phyloP scores from a whole-genome alignment of 495 filamentous ascomycete genomes.

The Lentithecium fluviatile region DNA sequence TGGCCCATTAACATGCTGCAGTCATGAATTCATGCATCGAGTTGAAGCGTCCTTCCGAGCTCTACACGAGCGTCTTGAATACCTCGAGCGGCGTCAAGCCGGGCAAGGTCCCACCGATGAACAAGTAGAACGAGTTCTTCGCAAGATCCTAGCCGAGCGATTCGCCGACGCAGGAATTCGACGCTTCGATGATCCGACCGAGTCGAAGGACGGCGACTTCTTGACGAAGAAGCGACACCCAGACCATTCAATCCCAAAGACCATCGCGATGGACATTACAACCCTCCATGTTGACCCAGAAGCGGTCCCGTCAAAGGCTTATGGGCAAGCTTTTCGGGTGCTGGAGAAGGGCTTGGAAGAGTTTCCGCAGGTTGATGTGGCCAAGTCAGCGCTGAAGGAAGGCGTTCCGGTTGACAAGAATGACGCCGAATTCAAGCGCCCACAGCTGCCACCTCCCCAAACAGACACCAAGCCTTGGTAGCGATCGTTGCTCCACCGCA shows the following conservation, averaged over 20 bases:
- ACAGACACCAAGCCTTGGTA: no score
- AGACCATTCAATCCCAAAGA: background rate
- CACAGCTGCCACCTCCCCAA: no score
- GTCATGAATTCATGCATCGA: conserved; percentile 20
- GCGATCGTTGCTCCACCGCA: no score
- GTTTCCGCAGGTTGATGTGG: conserved; percentile 15
- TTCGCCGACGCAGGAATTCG: conserved; percentile 7
- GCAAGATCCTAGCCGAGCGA: conserved; percentile 23
- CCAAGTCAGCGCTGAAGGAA: no score
- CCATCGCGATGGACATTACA: conserved; percentile 14
- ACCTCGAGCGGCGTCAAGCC: conserved; percentile 22
- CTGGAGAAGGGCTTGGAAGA: conserved; percentile 3
- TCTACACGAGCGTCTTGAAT: conserved; percentile 18
- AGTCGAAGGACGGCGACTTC: conserved; percentile 3
- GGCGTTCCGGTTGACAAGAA: no score
- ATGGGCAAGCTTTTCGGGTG: conserved; percentile 12
- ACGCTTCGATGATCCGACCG: conserved; percentile 5
- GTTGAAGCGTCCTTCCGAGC: conserved; percentile 21
- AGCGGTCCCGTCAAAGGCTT: conserved; percentile 14
- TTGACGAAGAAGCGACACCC: conserved; percentile 10
- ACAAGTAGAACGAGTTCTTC: conserved; percentile 22
- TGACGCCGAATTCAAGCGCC: no score
- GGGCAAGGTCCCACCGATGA: conserved; percentile 21
- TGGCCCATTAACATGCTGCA: background rate
- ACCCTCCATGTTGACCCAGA: conserved; percentile 17